phyloP scores from a whole-genome alignment of 176 grass and related monocot genomes.

The Ensete glaucum region DNA sequence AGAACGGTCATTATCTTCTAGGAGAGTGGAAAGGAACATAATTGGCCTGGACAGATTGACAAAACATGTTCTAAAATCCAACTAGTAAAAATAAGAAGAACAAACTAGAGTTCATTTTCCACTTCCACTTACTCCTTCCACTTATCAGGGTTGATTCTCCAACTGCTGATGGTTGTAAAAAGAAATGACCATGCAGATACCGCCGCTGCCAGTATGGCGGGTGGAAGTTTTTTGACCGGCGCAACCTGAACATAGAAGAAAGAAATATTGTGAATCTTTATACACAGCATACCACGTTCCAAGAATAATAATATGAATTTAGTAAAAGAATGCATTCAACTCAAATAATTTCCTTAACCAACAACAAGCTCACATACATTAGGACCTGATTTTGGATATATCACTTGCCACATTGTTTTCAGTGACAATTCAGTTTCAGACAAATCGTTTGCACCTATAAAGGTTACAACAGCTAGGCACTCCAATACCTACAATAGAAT shows the following conservation, averaged over 20 bases:
- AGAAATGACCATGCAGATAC: slow-evolving; percentile 91
- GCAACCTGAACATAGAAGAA: slow-evolving; percentile 45
- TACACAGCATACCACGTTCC: neutral
- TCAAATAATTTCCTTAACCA: slow-evolving; percentile 4
- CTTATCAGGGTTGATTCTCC: slow-evolving; percentile 78
- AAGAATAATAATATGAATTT: neutral
- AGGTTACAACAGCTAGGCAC: slow-evolving; percentile 63
- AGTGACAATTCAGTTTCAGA: slow-evolving; percentile 57
- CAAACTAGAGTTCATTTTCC: slow-evolving; percentile 7
- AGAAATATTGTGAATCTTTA: slow-evolving; percentile 11
- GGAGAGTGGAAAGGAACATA: slow-evolving; percentile 61
- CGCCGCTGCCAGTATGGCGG: slow-evolving; percentile 61
- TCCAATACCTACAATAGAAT: slow-evolving; percentile 45
- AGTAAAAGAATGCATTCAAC: neutral
- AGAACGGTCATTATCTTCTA: slow-evolving; percentile 65
- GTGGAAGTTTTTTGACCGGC: slow-evolving; percentile 44
- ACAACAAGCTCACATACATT: slow-evolving; percentile 43
- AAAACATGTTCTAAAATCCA: neutral
- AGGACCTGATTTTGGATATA: slow-evolving; percentile 79
- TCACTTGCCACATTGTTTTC: slow-evolving; percentile 77
- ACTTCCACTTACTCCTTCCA: slow-evolving; percentile 71
- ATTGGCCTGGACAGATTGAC: slow-evolving; percentile 37
- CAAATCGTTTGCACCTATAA: slow-evolving; percentile 63
- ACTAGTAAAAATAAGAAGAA: slow-evolving; percentile 3
- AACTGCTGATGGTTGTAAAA: slow-evolving; percentile 67